phyloP scores from a whole-genome alignment of 768 basidiomycete species.

The Lactarius sp. region DNA sequence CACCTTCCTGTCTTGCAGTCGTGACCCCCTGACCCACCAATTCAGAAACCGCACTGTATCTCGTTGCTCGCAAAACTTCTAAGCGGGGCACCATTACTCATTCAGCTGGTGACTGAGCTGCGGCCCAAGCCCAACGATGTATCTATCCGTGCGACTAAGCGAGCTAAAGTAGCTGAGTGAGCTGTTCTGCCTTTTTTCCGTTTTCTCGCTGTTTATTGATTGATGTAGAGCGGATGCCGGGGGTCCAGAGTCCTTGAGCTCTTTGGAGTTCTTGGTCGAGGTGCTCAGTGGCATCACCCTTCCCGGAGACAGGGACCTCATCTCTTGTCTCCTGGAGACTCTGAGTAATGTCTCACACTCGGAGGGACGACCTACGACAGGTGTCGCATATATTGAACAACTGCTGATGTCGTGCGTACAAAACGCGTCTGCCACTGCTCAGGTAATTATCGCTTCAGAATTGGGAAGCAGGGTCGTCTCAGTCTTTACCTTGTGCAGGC shows the following conservation, averaged over 20 bases:
- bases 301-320: conserved; percentile 65
- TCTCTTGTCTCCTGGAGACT: conserved; percentile 66
- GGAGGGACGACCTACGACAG: conserved; percentile 50
- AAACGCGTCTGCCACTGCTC: conserved; percentile 51
- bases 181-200: conserved; percentile 17
- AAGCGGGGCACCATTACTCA: conserved; percentile 47
- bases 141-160: conserved; percentile 54
- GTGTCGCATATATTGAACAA: conserved; percentile 75
- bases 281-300: conserved; percentile 59
- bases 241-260: conserved; percentile 27
- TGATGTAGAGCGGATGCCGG: conserved; percentile 6
- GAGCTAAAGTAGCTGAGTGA: conserved; percentile 56
- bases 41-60: conserved; percentile 34
- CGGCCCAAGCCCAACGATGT: conserved; percentile 42
- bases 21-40: conserved; percentile 4
- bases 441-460: conserved; percentile 37
- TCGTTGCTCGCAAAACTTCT: conserved; percentile 47
- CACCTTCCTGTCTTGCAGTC: conserved; percentile 23
- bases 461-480: neutral
- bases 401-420: conserved; percentile 80
- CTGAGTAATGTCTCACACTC: conserved; percentile 61
- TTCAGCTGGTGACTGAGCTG: conserved; percentile 46
- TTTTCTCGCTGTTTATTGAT: neutral
- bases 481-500: conserved; percentile 37
- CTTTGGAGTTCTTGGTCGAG: conserved; percentile 61